phyloP scores from a whole-genome alignment of 768 basidiomycete species.

The Fomitopsis serialis region DNA sequence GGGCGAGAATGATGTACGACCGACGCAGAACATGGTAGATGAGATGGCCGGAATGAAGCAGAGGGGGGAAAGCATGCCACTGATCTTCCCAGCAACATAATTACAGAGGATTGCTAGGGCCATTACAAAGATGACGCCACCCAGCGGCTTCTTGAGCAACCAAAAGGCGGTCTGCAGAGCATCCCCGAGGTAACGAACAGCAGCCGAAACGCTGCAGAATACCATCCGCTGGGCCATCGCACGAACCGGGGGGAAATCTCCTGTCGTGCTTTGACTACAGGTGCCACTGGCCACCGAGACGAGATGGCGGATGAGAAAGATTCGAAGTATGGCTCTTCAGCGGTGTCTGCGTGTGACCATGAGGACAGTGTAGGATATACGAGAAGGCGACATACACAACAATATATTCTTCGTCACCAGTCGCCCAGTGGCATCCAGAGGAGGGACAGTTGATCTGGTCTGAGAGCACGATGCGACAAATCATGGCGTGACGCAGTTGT shows the following conservation, averaged over 20 bases:
- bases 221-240: constrained; percentile 13
- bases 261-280: constrained; percentile 4
- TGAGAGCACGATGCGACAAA: too few species aligned
- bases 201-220: constrained; percentile 13
- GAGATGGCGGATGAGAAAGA: too few species aligned
- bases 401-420: too few species aligned
- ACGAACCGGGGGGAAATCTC: constrained; percentile 22
- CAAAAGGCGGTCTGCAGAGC: constrained; percentile 41
- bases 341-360: background rate
- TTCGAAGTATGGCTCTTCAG: constrained; percentile 19
- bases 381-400: too few species aligned
- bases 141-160: constrained; percentile 52
- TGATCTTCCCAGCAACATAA: constrained; percentile 36
- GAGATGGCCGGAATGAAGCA: constrained; percentile 61
- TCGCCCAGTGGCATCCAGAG: too few species aligned
- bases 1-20: too few species aligned
- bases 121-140: constrained; percentile 45
- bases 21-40: constrained; percentile 37
- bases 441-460: too few species aligned
- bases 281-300: constrained; percentile 10
- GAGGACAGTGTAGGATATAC: too few species aligned
- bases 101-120: constrained; percentile 43
- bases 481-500: too few species aligned
- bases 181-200: constrained; percentile 39
- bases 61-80: constrained; percentile 48